A percentile compares a stretch with the other conserved stretches of the same genome.
These are phyloP conservation scores for Acer negundo DNA, from an alignment of 345 rosid species.

Conservation along the genomic window DNA sequence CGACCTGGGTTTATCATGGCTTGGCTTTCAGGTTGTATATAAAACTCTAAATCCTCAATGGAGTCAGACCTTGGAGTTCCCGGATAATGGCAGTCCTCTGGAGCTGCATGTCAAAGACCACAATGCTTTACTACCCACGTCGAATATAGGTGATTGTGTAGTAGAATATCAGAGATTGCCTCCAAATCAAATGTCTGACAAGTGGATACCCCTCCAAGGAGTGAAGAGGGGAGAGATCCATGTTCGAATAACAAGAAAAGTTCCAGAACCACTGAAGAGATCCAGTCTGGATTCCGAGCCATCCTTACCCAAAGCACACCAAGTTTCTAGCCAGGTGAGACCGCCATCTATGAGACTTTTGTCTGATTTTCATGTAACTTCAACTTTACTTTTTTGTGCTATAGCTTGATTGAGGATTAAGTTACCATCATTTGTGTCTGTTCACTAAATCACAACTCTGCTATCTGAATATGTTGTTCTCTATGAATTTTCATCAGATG, in stretches of 20 bases:
- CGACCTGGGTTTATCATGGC: constrained; percentile 5
- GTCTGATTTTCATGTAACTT: background rate
- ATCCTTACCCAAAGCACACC: constrained; percentile 58
- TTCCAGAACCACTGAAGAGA: constrained; percentile 56
- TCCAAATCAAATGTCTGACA: constrained; percentile 75
- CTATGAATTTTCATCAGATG: constrained; percentile 43
- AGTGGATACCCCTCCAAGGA: constrained; percentile 99
- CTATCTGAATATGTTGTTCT: background rate
- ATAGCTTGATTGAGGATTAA: background rate
- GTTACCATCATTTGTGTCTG: background rate
- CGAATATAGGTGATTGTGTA: constrained; percentile 76
- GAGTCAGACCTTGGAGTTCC: constrained; percentile 92
- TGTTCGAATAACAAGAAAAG: constrained; percentile 69
- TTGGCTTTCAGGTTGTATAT: constrained; percentile 59
- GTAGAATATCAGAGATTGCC: constrained; percentile 90
- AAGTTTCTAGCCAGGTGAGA: constrained; percentile 54
- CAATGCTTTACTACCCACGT: constrained; percentile 79
- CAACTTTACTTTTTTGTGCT: background rate
- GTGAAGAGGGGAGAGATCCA: constrained; percentile 89
- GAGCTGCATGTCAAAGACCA: constrained; percentile 87
- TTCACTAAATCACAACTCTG: background rate
- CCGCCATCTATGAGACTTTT: background rate
- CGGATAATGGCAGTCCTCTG: constrained; percentile 75
- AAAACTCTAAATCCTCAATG: constrained; percentile 80
- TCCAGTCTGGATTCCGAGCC: constrained; percentile 54